Evolutionary conservation across 1,284 basidiomycete species (phyloP).

Genomic region (Cryptococcus sp.): DNA sequence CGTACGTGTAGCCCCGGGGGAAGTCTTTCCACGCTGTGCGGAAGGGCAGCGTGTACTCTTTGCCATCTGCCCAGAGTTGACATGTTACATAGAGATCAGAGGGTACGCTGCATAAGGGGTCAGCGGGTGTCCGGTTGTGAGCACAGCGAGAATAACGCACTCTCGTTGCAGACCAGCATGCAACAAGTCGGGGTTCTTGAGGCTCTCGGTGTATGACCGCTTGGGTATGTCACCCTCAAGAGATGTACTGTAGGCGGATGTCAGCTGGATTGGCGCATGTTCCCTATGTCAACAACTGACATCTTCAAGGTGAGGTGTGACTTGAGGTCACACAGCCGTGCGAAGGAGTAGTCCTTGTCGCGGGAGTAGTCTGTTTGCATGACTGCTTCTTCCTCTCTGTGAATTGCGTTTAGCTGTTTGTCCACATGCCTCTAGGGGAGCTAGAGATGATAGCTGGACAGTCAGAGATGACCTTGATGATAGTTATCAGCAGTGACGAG

Average conservation of each 20-base stretch:
- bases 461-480: background rate
- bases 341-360: constrained; percentile 76
- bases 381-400: background rate
- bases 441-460: background rate
- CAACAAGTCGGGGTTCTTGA: constrained; percentile 70
- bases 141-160: constrained; percentile 53
- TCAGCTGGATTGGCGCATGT: constrained; percentile 2
- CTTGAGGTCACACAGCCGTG: constrained; percentile 79
- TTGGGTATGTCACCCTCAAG: constrained; percentile 72
- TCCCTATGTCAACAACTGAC: constrained; percentile 52
- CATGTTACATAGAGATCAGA: constrained; percentile 91
- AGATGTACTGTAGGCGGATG: constrained; percentile 61
- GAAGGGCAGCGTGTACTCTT: constrained; percentile 82
- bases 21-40: constrained; percentile 91
- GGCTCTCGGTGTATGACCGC: constrained; percentile 65
- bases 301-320: constrained; percentile 82
- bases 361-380: constrained; percentile 37
- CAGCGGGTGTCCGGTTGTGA: constrained; percentile 25
- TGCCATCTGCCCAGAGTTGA: constrained; percentile 87
- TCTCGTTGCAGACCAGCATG: constrained; percentile 70
- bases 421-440: background rate
- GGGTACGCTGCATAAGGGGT: constrained; percentile 57
- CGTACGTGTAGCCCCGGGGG: constrained; percentile 73
- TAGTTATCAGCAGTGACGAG: background rate
- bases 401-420: no score